These are phyloP conservation scores for Trichoderma arundinaceum DNA, from an alignment of 2,329 filamentous ascomycete species.

Conservation along the genomic window DNA sequence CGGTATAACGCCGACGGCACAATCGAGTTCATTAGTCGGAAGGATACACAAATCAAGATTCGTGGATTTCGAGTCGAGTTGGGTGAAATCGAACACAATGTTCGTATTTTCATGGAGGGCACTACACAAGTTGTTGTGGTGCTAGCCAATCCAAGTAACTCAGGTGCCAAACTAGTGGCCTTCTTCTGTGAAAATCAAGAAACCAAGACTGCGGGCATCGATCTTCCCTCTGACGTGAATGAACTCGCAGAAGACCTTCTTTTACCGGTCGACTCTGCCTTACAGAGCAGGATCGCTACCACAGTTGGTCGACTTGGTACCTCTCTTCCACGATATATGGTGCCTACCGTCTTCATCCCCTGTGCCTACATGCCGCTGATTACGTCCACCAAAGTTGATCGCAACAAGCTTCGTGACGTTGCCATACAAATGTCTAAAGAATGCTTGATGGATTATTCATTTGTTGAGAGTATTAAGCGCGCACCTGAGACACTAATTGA, in stretches of 20 bases:
- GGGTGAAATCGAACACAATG: conserved; percentile 36
- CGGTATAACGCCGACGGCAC: conserved; percentile 48
- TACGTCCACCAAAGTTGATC: conserved; percentile 32
- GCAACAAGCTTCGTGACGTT: conserved; percentile 20
- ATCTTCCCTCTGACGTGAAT: not conserved
- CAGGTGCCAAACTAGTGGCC: not conserved
- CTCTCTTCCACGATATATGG: conserved; percentile 46
- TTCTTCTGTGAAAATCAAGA: not conserved
- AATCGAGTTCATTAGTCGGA: conserved; percentile 56
- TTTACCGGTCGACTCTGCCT: no score
- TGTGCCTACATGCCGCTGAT: conserved; percentile 34
- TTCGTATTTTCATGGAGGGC: conserved; percentile 41
- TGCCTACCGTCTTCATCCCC: conserved; percentile 42
- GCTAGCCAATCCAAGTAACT: not conserved
- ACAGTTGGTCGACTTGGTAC: not conserved
- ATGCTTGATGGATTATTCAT: not conserved
- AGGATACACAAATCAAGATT: conserved; percentile 63
- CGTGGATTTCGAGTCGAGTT: conserved; percentile 61
- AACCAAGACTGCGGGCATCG: not conserved
- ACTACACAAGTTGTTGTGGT: conserved; percentile 34
- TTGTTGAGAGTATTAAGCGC: not conserved
- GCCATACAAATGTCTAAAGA: conserved; percentile 3
- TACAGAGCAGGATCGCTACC: not conserved
- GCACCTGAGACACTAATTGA: not conserved
- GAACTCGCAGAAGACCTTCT: not conserved